Evolutionary conservation across 2,329 filamentous ascomycete species (phyloP).

Genomic region (Sporothrix protearum): DNA sequence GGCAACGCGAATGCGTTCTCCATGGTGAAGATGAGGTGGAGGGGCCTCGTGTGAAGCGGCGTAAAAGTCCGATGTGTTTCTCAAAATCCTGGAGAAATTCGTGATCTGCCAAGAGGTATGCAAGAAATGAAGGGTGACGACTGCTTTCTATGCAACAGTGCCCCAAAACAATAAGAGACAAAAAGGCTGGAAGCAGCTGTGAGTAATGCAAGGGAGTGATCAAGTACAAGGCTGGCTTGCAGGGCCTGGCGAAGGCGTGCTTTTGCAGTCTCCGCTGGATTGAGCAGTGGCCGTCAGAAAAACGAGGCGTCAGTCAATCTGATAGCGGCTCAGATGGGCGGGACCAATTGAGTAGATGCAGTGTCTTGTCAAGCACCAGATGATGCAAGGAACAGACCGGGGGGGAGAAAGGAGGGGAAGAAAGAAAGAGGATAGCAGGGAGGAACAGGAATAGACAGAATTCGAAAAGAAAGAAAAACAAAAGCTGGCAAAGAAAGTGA

Average conservation of each 20-base stretch:
- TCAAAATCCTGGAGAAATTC: not conserved
- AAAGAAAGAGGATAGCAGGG: not conserved
- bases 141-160: not conserved
- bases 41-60: not conserved
- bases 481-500: not conserved
- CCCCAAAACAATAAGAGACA: not conserved
- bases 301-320: not conserved
- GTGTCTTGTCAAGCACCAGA: not conserved
- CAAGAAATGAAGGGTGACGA: not conserved
- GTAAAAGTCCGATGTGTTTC: not conserved
- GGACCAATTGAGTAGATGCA: conserved; percentile 15
- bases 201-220: not conserved
- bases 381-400: not conserved
- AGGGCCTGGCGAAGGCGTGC: not conserved
- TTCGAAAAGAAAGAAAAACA: not conserved
- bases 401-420: not conserved
- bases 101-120: not conserved
- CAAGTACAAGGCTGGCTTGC: not conserved
- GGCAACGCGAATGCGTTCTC: conserved; percentile 60
- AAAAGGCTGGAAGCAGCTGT: not conserved
- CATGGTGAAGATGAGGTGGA: conserved; percentile 42
- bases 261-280: conserved; percentile 1
- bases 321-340: conserved; percentile 11
- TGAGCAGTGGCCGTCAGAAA: not conserved
- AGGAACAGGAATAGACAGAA: not conserved